Evolutionary conservation across 2,329 filamentous ascomycete species (phyloP), one percentile per base, ranked within the genome.

Genomic region (Laburnicola sp.): DNA sequence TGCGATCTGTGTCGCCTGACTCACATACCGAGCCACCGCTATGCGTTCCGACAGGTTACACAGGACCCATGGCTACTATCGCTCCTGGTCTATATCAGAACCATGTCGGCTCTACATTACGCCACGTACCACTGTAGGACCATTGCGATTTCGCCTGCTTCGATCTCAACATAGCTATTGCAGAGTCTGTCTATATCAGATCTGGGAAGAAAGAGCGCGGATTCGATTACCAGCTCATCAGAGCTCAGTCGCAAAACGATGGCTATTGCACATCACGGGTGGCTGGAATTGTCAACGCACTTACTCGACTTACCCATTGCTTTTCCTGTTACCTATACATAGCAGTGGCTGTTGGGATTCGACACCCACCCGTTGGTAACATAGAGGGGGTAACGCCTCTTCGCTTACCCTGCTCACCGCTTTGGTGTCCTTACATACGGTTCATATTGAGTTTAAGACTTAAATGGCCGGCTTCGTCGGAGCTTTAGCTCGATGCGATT

Each of bases 1-100:
- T 60, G 59, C 56, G 50, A 50, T 61, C 50, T 32, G 48, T 51
- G 52, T 57, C 56, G 58, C 55, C 56, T 62, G 53, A 63, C 56
- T 60, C 56, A 54, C 51, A 39, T 36, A 40, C 48, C 55, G 45
- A 56, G 57, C 51, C 58, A 59, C 51, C 50, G 10, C 32, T 34
- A 52, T 56, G 46, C 46, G 49, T 60, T 57, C 61, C 50, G n/a
- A 31, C 47, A 30, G 16, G 48, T 40, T 36, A 53, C 54, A 50
- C 51, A 51, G 42, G 46, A 27, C 47, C 46, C 16, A 16, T 16
- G 16, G 16, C 16, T 16, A 16, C 16, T 6, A 30, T 30, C 26
- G 16, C 10, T 22, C 43, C 25, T 27, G 5, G 26, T 22, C 16
- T 16, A 26, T 37, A 30, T 23, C 3, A 27, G 30, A n/a, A 30